Evolutionary conservation across 2,329 filamentous ascomycete species (phyloP).

Genomic region (Colletotrichum viniferum): DNA sequence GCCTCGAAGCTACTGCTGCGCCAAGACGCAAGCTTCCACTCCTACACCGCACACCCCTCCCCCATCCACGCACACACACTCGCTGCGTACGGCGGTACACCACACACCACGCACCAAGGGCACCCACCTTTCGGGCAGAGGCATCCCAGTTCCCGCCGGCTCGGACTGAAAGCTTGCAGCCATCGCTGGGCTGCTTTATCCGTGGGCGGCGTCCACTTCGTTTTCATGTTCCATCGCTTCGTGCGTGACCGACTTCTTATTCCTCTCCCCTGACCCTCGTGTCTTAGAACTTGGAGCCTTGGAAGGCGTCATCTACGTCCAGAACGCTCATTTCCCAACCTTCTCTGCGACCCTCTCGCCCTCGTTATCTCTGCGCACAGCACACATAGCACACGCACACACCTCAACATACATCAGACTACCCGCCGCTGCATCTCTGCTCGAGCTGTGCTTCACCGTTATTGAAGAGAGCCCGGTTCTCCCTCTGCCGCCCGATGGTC

Average conservation of each 20-base stretch:
- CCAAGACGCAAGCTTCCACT: constrained; percentile 17
- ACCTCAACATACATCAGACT: not conserved
- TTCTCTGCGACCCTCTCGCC: not conserved
- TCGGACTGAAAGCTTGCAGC: constrained; percentile 11
- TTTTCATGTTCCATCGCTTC: constrained; percentile 3
- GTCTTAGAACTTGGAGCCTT: constrained; percentile 10
- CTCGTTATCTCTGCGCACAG: not conserved
- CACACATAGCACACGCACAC: not conserved
- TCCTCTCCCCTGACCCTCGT: constrained; percentile 4
- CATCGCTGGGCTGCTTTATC: constrained; percentile 16
- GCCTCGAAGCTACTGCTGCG: constrained; percentile 16
- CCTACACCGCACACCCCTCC: constrained; percentile 6
- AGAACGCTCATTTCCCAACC: not conserved
- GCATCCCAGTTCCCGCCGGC: constrained; percentile 17
- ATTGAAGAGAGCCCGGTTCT: not conserved
- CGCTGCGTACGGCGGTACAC: not conserved
- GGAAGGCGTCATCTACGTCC: constrained; percentile 4
- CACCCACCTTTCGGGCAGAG: constrained; percentile 15
- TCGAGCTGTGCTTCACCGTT: not conserved
- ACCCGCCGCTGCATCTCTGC: not conserved
- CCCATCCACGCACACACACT: not conserved
- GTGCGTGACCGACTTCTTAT: constrained; percentile 19
- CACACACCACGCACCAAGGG: constrained; percentile 2
- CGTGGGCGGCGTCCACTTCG: not conserved
- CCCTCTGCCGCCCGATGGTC: constrained; percentile 2